Base-by-base conservation (phyloP, 148 eudicot species). In the Rhododendron ferrugineum region DNA sequence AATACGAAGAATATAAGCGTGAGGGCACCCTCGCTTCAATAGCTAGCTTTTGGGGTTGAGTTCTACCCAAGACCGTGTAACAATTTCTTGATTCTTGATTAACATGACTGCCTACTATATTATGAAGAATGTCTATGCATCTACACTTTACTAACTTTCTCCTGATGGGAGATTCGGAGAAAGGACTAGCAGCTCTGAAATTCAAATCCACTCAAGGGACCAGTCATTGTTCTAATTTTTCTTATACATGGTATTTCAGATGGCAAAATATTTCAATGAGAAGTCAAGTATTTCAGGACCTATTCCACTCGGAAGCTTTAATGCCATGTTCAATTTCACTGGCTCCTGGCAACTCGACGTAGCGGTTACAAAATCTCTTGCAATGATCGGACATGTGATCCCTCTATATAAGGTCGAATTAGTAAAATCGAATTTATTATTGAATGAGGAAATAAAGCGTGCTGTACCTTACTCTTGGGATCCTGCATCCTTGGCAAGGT, bases 241-340 rank as follows among this genome's bases (percentile, higher is more conserved):
- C 78, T 81, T 56, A 46, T 84, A 36, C 74, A 44, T 82, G 82
- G 75, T 40, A 54, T 87, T 90, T 68, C 95, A 96, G 99, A 96
- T 95, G 99, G 92, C 95, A 28, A 91, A 86, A 85, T 85, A 90
- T 87, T 96, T 95, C 92, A 96, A 95, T 84, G 86, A 88, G 89
- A 95, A 86, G 88, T 90, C 96, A 30, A 88, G 90, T 88, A 85
- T 96, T 84, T 89, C 91, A 37, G 99, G 94, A 81, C 83, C 83
- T 78, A 89, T 93, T 47, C 99, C 99, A 68, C 97, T 95, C 72
- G 99, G 99, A 89, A 92, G 96, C 92, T 95, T 97, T 86, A 97
- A 97, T 86, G 94, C 99, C 84, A 97, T 97, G 99, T 97, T 97
- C 88, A 97, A 97, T 92, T 95, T 95, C 88, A 97, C 94, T 84